Evolutionary conservation across 2,329 filamentous ascomycete genomes (phyloP).

Genomic region (Zasmidium citrigriseum): DNA sequence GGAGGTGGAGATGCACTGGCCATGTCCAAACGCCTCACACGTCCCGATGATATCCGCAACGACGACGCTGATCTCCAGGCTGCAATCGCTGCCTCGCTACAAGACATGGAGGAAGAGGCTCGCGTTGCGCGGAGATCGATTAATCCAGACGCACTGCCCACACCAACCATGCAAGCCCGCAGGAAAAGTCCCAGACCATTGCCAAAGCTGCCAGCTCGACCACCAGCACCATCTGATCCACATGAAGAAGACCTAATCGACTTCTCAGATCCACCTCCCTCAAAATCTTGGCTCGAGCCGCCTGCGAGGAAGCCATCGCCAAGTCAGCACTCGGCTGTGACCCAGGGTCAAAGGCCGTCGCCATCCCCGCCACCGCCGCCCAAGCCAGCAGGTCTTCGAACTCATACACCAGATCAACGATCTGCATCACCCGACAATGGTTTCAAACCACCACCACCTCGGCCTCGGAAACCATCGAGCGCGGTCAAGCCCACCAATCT

Average conservation of each 20-base stretch:
- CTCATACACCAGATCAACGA: slow-evolving; percentile 35
- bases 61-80: slow-evolving; percentile 50
- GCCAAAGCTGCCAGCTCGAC: slow-evolving; percentile 41
- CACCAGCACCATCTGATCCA: background rate
- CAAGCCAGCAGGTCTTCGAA: slow-evolving; percentile 42
- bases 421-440: slow-evolving; percentile 13
- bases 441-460: slow-evolving; percentile 35
- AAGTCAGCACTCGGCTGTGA: slow-evolving; percentile 18
- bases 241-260: slow-evolving; percentile 48
- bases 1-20: slow-evolving; percentile 32
- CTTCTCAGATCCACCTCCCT: slow-evolving; percentile 41
- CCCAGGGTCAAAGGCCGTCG: slow-evolving; percentile 25
- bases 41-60: slow-evolving; percentile 41
- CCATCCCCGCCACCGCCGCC: slow-evolving; percentile 36
- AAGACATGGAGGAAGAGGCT: slow-evolving; percentile 44
- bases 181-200: slow-evolving; percentile 7
- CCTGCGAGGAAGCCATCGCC: slow-evolving; percentile 9
- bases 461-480: slow-evolving; percentile 38
- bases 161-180: slow-evolving; percentile 9
- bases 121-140: slow-evolving; percentile 37
- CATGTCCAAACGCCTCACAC: slow-evolving; percentile 33
- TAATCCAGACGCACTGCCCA: slow-evolving; percentile 36
- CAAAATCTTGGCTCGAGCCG: slow-evolving; percentile 30
- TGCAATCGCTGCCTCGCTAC: slow-evolving; percentile 50
- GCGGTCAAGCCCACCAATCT: slow-evolving; percentile 30